Evolutionary conservation across 768 basidiomycete genomes (phyloP), one percentile per base, ranked within the genome.

Genomic region (Podaxis pistillaris): DNA sequence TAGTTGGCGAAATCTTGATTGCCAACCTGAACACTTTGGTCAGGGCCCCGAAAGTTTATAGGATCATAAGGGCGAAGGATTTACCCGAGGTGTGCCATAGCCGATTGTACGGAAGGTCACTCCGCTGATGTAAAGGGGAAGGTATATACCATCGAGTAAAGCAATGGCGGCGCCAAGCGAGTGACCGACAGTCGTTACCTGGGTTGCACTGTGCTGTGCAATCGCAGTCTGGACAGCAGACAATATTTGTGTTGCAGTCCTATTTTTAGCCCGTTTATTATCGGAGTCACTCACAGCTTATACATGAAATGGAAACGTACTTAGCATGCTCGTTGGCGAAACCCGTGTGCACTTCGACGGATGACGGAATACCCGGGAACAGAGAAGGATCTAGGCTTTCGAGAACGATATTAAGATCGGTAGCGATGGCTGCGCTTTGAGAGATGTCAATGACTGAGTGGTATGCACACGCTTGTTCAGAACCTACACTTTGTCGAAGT

Each of bases 101-200:
- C 74, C 74, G 28, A 82, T 71, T 13, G 72, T 72, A 33, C 64
- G 73, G 69, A 79, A 71, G 11, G 72, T 71, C 1, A 77, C 74
- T 11, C 68, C 71, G 3, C 82, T 76, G 37, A 87, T 70, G 59
- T 83, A 79, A 26, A 83, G 70, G 6, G 80, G 80, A 22, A 89
- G 76, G 66, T 81, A 86, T 41, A 88, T 76, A 11, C 81, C 74
- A 60, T 87, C 85, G 12, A 89, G 75, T 12, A 88, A 75, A 4
- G 84, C 74, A 55, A 87, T 71, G 1, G 85, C 85, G 37, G 63
- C 64, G 65, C 77, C 81, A 4, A 83, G 71, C 5, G 79, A 78
- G 64, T 80, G 82, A 0, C 81, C 80, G 41, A 80, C 76, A 22
- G 80, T 60, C 1, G 79, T 75, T 33, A 84, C 77, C 28, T 72